phyloP scores from a whole-genome alignment of 2,329 filamentous ascomycete genomes.

The Ceratocystis huliohia region DNA sequence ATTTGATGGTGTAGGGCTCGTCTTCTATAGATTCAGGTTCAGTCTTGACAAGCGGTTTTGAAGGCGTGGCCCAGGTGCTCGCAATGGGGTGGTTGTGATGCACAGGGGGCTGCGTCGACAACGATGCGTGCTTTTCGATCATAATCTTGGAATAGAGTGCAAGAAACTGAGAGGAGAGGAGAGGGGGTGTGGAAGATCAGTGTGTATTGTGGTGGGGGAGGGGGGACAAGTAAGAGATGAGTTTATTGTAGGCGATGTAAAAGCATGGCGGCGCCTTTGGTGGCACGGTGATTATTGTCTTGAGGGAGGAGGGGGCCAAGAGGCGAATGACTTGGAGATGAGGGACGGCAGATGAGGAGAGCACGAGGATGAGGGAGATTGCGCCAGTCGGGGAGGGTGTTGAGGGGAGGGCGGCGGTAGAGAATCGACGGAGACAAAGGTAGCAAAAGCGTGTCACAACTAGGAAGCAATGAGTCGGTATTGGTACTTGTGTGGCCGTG shows the following conservation, averaged over 20 bases:
- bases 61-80: conserved; percentile 29
- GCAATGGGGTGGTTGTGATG: conserved; percentile 39
- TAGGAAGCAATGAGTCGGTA: not conserved
- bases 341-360: not conserved
- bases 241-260: conserved; percentile 41
- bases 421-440: not conserved
- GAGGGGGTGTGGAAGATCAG: conserved; percentile 18
- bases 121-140: conserved; percentile 45
- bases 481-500: not conserved
- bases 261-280: conserved; percentile 45
- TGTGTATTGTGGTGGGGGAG: conserved; percentile 16
- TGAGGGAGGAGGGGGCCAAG: not conserved
- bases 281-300: conserved; percentile 9
- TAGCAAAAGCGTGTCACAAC: not conserved
- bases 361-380: not conserved
- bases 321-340: not conserved
- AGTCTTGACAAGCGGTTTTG: conserved; percentile 29
- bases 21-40: conserved; percentile 38
- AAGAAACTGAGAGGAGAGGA: conserved; percentile 23
- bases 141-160: conserved; percentile 41
- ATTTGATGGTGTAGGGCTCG: conserved; percentile 91
- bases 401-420: not conserved
- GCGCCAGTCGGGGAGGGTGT: not conserved
- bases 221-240: conserved; percentile 29
- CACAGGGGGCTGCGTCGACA: conserved; percentile 44